These are phyloP conservation scores for Linderina pennispora DNA, from an alignment of 192 early-diverging fungal genomes.

Conservation along the genomic window DNA sequence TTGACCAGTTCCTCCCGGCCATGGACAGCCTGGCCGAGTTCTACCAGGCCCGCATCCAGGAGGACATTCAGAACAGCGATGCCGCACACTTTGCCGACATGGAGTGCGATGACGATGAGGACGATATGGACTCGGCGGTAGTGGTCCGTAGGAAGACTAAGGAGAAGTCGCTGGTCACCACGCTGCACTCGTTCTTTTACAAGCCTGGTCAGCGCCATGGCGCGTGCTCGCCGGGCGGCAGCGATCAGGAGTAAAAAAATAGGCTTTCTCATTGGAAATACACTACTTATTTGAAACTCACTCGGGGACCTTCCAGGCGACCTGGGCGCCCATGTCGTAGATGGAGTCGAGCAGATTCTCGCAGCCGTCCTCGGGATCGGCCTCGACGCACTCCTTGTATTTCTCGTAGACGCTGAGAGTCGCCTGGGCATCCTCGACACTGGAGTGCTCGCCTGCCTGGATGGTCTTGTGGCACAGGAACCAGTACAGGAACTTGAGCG, in stretches of 20 bases:
- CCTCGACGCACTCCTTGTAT: slow-evolving; percentile 59
- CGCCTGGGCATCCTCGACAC: slow-evolving; percentile 87
- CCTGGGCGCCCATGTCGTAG: slow-evolving; percentile 49
- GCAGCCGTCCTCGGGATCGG: slow-evolving; percentile 63
- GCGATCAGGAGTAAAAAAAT: too few species aligned
- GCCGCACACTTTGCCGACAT: too few species aligned
- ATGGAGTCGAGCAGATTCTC: slow-evolving; percentile 58
- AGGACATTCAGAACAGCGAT: too few species aligned
- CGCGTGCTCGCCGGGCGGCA: too few species aligned
- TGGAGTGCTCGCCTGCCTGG: slow-evolving; percentile 86
- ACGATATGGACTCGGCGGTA: too few species aligned
- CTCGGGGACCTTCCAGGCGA: slow-evolving; percentile 36
- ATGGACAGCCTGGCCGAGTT: slow-evolving; percentile 14
- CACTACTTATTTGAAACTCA: not conserved
- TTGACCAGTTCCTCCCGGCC: slow-evolving; percentile 11
- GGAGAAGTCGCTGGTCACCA: too few species aligned
- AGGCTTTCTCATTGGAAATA: too few species aligned
- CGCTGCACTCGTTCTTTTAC: too few species aligned
- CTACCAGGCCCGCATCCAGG: slow-evolving; percentile 17
- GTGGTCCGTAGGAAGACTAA: too few species aligned
- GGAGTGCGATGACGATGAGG: too few species aligned
- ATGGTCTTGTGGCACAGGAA: slow-evolving; percentile 75
- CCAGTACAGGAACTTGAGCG: slow-evolving; percentile 90
- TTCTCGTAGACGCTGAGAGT: slow-evolving; percentile 80
- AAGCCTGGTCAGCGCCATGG: too few species aligned